Percentiles rank a stretch among this genome's conserved stretches.
Conservation (phyloP, 1,284 basidiomycete species). For the Mycena citricolor region DNA sequence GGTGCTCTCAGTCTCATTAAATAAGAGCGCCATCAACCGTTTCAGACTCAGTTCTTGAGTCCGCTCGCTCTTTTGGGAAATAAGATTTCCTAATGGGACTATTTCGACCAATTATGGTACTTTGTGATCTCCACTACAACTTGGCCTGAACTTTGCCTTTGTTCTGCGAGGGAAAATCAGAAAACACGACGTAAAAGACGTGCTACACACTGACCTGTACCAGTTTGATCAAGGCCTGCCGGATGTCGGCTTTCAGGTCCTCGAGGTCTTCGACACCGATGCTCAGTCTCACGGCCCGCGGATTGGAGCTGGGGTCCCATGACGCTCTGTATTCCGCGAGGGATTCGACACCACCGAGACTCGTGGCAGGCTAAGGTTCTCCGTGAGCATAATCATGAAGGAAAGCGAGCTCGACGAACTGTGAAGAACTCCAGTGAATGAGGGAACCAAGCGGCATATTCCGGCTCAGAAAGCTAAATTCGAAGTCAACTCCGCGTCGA, state of each 20-base stretch:
- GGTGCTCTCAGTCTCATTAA: too few species aligned
- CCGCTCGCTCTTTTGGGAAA: too few species aligned
- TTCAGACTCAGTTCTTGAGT: too few species aligned
- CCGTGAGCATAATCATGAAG: neutral
- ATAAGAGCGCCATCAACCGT: too few species aligned
- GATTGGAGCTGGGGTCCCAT: conserved; percentile 68
- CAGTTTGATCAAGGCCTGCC: conserved; percentile 16
- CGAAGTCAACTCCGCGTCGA: conserved; percentile 17
- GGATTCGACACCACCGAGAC: conserved; percentile 89
- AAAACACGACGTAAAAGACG: too few species aligned
- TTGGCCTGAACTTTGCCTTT: too few species aligned
- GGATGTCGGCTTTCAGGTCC: conserved; percentile 30
- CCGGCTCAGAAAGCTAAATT: conserved; percentile 45
- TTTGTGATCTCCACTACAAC: too few species aligned
- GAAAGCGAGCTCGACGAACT: conserved; percentile 42
- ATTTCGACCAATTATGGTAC: too few species aligned
- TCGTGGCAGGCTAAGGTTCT: conserved; percentile 72
- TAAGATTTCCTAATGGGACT: too few species aligned
- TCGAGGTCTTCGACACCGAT: conserved; percentile 81
- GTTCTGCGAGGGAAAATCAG: too few species aligned
- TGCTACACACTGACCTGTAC: conserved; percentile 7
- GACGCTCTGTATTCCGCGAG: conserved; percentile 76
- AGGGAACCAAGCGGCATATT: conserved; percentile 61
- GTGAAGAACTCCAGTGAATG: conserved; percentile 69
- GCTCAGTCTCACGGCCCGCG: conserved; percentile 70